These are phyloP conservation scores for Amesomyces nigricolor DNA, from an alignment of 2,329 filamentous ascomycete genomes.

Conservation along the genomic window DNA sequence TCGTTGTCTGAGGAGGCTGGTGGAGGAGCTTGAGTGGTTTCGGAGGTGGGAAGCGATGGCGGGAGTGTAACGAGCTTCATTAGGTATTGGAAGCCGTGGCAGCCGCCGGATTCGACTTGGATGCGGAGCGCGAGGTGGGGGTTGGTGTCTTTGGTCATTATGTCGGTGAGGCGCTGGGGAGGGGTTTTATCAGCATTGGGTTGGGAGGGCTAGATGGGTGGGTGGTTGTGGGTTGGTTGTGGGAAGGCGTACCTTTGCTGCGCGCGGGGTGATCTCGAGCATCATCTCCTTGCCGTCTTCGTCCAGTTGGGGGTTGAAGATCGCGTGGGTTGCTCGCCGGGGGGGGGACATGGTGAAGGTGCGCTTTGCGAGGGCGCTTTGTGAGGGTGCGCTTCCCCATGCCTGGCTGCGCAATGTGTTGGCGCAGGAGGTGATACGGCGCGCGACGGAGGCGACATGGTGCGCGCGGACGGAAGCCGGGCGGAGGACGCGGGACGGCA, in stretches of 20 bases:
- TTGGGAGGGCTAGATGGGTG: not conserved
- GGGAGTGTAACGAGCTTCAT: conserved; percentile 75
- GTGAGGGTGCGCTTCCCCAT: not conserved
- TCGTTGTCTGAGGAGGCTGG: conserved; percentile 27
- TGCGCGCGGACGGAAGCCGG: conserved; percentile 13
- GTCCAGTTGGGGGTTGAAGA: conserved; percentile 69
- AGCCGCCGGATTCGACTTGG: conserved; percentile 87
- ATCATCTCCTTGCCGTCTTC: conserved; percentile 80
- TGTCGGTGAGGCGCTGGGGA: conserved; percentile 63
- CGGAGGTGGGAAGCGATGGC: conserved; percentile 24
- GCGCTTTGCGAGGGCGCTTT: conserved; percentile 12
- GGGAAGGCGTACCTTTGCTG: conserved; percentile 59
- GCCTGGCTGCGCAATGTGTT: not conserved
- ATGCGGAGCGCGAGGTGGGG: conserved; percentile 83
- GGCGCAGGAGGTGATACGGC: not conserved
- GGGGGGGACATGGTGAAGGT: conserved; percentile 36
- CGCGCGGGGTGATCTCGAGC: conserved; percentile 77
- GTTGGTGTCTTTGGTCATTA: conserved; percentile 66
- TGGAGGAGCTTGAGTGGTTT: conserved; percentile 23
- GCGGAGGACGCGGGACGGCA: not conserved
- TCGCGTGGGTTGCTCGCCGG: conserved; percentile 41
- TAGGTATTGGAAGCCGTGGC: conserved; percentile 95
- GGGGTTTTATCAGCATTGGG: conserved; percentile 6
- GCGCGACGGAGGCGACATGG: conserved; percentile 11
- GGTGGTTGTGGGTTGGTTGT: too few relatives aligned